phyloP scores from a whole-genome alignment of 495 filamentous ascomycete genomes.

The Emericellopsis terricola region DNA sequence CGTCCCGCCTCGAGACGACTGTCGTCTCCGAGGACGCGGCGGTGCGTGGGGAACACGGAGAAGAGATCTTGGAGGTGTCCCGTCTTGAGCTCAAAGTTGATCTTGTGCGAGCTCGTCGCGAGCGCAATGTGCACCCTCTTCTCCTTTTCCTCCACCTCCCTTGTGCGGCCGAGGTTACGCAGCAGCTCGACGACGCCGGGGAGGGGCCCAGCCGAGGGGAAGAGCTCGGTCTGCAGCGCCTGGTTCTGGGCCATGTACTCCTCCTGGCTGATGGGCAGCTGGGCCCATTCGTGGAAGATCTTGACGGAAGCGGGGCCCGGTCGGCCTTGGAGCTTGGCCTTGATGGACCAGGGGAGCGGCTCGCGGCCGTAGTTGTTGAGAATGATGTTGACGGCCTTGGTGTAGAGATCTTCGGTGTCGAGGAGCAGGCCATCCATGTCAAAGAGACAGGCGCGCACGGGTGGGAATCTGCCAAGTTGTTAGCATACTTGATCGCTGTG shows the following conservation, averaged over 20 bases:
- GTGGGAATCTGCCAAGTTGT: conserved; percentile 38
- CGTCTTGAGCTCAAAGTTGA: conserved; percentile 69
- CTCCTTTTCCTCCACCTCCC: conserved; percentile 11
- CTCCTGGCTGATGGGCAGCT: conserved; percentile 55
- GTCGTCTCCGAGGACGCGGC: conserved; percentile 76
- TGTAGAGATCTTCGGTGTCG: conserved; percentile 88
- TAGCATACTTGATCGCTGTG: too few species aligned
- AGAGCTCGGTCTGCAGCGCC: conserved; percentile 47
- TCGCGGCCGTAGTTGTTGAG: conserved; percentile 56
- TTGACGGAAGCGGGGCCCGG: conserved; percentile 46
- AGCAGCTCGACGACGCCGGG: conserved; percentile 64
- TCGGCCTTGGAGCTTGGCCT: conserved; percentile 88
- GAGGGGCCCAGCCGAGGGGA: conserved; percentile 55
- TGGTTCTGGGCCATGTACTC: conserved; percentile 41
- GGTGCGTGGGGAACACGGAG: conserved; percentile 42
- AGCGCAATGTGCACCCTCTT: conserved; percentile 62
- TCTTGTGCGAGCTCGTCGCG: conserved; percentile 55
- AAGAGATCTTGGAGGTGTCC: conserved; percentile 57
- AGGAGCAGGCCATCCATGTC: conserved; percentile 97
- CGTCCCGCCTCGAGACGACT: conserved; percentile 55
- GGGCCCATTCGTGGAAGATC: conserved; percentile 53
- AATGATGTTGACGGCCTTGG: conserved; percentile 60
- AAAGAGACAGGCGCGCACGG: conserved; percentile 84
- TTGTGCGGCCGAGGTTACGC: conserved; percentile 24
- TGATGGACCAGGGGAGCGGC: conserved; percentile 74